phyloP scores from a whole-genome alignment of 495 filamentous ascomycete genomes.

The Staphylotrichum tortipilum region DNA sequence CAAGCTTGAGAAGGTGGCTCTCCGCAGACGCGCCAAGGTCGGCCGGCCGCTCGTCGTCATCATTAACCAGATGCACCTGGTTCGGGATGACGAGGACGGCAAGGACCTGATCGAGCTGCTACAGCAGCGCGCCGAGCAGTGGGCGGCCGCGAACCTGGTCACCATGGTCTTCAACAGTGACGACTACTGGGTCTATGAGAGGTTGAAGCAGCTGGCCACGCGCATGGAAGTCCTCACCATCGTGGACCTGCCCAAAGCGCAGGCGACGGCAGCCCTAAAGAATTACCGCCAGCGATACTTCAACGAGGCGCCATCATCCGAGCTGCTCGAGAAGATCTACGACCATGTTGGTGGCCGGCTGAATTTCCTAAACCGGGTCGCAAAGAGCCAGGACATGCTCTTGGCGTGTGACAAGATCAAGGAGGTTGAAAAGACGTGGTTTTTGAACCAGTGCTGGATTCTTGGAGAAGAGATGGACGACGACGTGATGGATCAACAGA shows the following conservation, averaged over 20 bases:
- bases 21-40: slow-evolving; percentile 49
- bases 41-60: slow-evolving; percentile 73
- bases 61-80: slow-evolving; percentile 82
- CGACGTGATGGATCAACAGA: slow-evolving; percentile 98
- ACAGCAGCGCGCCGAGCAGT: slow-evolving; percentile 90
- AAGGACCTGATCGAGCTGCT: slow-evolving; percentile 87
- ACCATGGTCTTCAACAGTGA: slow-evolving; percentile 90
- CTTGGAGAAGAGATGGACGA: slow-evolving; percentile 91
- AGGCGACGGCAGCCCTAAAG: slow-evolving; percentile 65
- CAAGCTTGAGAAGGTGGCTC: slow-evolving; percentile 91
- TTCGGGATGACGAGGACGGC: slow-evolving; percentile 85
- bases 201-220: slow-evolving; percentile 79
- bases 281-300: slow-evolving; percentile 68
- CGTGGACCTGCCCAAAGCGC: slow-evolving; percentile 64
- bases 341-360: slow-evolving; percentile 76
- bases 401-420: slow-evolving; percentile 71
- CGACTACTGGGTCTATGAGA: slow-evolving; percentile 97
- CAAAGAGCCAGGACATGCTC: slow-evolving; percentile 69
- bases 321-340: slow-evolving; percentile 68
- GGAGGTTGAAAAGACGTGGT: slow-evolving; percentile 80
- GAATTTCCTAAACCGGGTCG: slow-evolving; percentile 77
- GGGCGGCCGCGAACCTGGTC: slow-evolving; percentile 82
- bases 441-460: slow-evolving; percentile 91
- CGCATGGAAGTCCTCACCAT: slow-evolving; percentile 87
- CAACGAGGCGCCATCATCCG: slow-evolving; percentile 42